Base-by-base conservation (phyloP, 1,284 basidiomycete species). In the Ganoderma sinense region DNA sequence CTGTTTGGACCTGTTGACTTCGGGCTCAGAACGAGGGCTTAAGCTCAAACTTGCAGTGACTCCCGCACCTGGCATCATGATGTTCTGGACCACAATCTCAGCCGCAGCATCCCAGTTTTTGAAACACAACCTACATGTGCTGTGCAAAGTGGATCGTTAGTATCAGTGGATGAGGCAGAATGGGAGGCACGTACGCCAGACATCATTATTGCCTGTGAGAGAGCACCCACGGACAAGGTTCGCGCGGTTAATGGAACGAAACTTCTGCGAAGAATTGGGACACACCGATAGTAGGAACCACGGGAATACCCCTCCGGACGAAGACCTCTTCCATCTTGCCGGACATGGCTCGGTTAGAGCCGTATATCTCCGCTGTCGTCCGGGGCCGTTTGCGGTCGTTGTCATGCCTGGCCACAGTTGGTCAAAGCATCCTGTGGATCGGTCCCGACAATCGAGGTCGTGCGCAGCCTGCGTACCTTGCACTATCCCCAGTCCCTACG, bases 401-500 rank as follows among this genome's bases (percentile, higher is more conserved):
- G 80, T 98, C 96, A 80, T 97, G 96, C 80, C 96, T 95, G 67
- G 56, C 8, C 36, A 11, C 39, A 71, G 13, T 40, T 26, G 36
- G 56, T 59, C 56, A 26, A 48, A 48, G 14, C 33, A 53, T 53
- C 53, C 66, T 56, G 55, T 60, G 16, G 41, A 39, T 59, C 51
- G 68, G 59, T 53, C 51, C 58, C n/a, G 13, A 36, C 51, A 63
- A 26, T 26, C 33, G 60, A n/a, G 45, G 40, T 58, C 10, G 14
- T 36, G 60, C 26, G 20, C 39, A 53, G 45, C 23, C 23, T 51
- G 58, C 48, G 63, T 75, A 94, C 94, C 94, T 89, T 43, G 95
- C 96, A 81, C 91, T 96, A 81, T 98, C 96, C 51, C 96, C 96
- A 7, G 96, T 97, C 95, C 94, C 94, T 92, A 80, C 60, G 69